Evolutionary conservation across 805 yeast species (phyloP).

Genomic region (Priceomyces haplophilus): DNA sequence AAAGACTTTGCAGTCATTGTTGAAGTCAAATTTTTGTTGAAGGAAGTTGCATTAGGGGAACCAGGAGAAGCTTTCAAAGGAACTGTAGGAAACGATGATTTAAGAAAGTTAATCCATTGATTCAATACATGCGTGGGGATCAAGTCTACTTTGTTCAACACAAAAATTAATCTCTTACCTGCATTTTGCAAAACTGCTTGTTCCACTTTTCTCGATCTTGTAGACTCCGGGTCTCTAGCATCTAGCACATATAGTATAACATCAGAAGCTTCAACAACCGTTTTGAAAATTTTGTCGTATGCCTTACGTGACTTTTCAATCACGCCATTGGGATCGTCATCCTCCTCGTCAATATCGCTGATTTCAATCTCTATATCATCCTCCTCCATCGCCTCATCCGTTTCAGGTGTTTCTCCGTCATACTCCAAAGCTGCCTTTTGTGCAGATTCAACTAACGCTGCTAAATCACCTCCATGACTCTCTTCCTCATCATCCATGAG

Average conservation of each 20-base stretch:
- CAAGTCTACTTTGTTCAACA: conserved; percentile 89
- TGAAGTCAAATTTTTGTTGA: conserved; percentile 70
- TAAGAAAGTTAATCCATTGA: conserved; percentile 78
- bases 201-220: conserved; percentile 89
- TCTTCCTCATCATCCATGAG: conserved; percentile 36
- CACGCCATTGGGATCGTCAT: conserved; percentile 45
- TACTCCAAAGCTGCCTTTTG: conserved; percentile 79
- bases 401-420: conserved; percentile 50
- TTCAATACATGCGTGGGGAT: conserved; percentile 81
- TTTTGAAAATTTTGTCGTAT: conserved; percentile 88
- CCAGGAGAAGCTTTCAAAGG: conserved; percentile 81
- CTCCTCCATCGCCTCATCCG: conserved; percentile 32
- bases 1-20: conserved; percentile 70
- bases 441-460: conserved; percentile 88
- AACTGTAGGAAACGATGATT: conserved; percentile 84
- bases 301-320: conserved; percentile 80
- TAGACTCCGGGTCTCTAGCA: conserved; percentile 95
- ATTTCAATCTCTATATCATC: conserved; percentile 43
- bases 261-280: conserved; percentile 90
- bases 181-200: conserved; percentile 79
- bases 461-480: conserved; percentile 53
- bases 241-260: conserved; percentile 91
- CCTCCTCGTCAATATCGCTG: conserved; percentile 40
- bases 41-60: conserved; percentile 64
- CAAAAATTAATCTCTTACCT: conserved; percentile 78